These are phyloP conservation scores for Pouteria glomerata DNA, from an alignment of 148 eudicot species.

Conservation along the genomic window DNA sequence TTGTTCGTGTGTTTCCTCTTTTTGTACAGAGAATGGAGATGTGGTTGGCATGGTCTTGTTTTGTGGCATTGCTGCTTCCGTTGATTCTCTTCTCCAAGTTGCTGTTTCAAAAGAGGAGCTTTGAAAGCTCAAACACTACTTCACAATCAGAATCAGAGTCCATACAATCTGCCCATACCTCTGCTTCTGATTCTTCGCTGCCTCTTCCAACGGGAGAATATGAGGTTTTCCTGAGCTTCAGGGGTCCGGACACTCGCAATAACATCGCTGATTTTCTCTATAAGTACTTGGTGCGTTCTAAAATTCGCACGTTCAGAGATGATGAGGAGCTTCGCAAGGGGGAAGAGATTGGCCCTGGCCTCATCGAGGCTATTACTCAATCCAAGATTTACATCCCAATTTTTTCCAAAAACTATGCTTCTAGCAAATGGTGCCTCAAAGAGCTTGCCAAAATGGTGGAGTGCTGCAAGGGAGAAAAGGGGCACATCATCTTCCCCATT, in stretches of 20 bases:
- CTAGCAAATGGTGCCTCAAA: not conserved
- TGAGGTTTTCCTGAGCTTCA: not conserved
- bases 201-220: no score
- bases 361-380: not conserved
- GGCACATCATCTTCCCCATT: not conserved
- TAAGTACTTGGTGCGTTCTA: not conserved
- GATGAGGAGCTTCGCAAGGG: not conserved
- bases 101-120: no score
- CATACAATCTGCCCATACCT: no score
- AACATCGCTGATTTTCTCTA: not conserved
- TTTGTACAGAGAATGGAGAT: no score
- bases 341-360: not conserved
- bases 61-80: no score
- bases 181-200: no score
- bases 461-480: not conserved
- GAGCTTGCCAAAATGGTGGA: not conserved
- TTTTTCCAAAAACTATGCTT: constrained; percentile 1
- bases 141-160: no score
- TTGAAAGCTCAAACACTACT: no score
- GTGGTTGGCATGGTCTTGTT: no score
- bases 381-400: not conserved
- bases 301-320: not conserved
- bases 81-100: no score
- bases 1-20: no score
- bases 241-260: not conserved